phyloP scores from a whole-genome alignment of 148 eudicot genomes.

The Rhododendron simsii region DNA sequence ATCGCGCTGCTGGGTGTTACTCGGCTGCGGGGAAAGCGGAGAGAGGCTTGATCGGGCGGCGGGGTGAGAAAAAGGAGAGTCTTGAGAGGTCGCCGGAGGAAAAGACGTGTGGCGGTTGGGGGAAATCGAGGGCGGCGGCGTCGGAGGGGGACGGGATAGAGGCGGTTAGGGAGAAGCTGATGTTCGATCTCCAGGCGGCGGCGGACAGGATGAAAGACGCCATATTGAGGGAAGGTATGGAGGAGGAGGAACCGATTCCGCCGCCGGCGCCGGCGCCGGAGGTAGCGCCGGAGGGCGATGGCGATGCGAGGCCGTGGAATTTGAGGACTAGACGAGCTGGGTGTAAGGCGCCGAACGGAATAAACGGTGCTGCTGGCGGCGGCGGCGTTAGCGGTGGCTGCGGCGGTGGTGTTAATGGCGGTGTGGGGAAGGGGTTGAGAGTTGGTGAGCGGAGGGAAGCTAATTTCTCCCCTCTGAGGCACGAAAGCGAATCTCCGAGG shows the following conservation, averaged over 20 bases:
- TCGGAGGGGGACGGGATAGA: conserved; percentile 38
- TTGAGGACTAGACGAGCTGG: conserved; percentile 61
- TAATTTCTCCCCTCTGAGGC: conserved; percentile 23
- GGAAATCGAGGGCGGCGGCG: conserved; percentile 2
- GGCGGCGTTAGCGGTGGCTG: background rate
- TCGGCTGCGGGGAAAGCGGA: background rate
- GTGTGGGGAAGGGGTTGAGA: conserved; percentile 13
- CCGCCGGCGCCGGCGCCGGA: background rate
- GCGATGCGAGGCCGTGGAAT: conserved; percentile 51
- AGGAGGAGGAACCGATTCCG: conserved; percentile 7
- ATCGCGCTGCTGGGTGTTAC: conserved; percentile 12
- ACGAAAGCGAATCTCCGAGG: conserved; percentile 25
- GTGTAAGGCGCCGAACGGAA: conserved; percentile 27
- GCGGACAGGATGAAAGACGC: conserved; percentile 50
- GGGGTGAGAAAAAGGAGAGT: background rate
- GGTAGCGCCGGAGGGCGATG: conserved; percentile 4
- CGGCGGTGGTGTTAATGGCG: background rate
- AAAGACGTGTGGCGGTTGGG: background rate
- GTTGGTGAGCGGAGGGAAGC: conserved; percentile 19
- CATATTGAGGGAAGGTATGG: conserved; percentile 27
- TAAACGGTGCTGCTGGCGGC: conserved; percentile 9
- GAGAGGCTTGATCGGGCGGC: conserved; percentile 13
- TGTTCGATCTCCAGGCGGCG: conserved; percentile 56
- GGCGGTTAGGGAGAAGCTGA: conserved; percentile 50
- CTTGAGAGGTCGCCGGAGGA: conserved; percentile 8